phyloP scores from a whole-genome alignment of 2,329 filamentous ascomycete species.

The Aspergillus melleus region DNA sequence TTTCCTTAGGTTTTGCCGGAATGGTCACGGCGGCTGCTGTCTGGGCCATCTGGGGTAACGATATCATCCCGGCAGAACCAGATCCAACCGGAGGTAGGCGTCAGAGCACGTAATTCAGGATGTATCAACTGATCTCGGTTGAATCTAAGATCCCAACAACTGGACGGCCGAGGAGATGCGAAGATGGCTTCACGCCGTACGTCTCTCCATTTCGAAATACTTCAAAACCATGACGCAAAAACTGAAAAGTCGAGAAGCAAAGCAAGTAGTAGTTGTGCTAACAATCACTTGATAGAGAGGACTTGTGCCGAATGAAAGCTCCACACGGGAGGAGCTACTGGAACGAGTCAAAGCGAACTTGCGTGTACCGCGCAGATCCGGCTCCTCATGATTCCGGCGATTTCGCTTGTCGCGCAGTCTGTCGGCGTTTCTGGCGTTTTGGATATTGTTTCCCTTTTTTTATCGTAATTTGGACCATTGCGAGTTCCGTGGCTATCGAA shows the following conservation, averaged over 20 bases:
- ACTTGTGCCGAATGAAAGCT: slow-evolving; percentile 59
- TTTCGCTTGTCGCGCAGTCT: neutral
- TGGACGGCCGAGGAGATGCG: slow-evolving; percentile 82
- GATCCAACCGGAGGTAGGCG: slow-evolving; percentile 74
- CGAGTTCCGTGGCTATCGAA: slow-evolving; percentile 5
- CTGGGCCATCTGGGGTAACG: slow-evolving; percentile 82
- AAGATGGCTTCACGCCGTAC: slow-evolving; percentile 77
- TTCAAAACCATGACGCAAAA: neutral
- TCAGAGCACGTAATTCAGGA: neutral
- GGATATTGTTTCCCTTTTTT: neutral
- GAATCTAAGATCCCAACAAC: slow-evolving; percentile 55
- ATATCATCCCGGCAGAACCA: slow-evolving; percentile 72
- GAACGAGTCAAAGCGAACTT: slow-evolving; percentile 70
- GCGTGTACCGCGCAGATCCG: slow-evolving; percentile 43
- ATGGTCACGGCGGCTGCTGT: slow-evolving; percentile 77
- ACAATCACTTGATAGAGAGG: slow-evolving; percentile 54
- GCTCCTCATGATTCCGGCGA: slow-evolving; percentile 5
- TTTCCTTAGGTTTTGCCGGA: slow-evolving; percentile 68
- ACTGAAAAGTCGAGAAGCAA: neutral
- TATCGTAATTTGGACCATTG: neutral
- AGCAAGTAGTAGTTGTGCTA: slow-evolving; percentile 1
- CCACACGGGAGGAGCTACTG: slow-evolving; percentile 64
- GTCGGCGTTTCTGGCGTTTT: neutral
- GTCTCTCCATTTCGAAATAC: slow-evolving; percentile 34
- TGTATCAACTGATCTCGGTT: slow-evolving; percentile 10